Evolutionary conservation across 2,329 filamentous ascomycete species (phyloP).

Genomic region (Pseudogymnoascus sp.): DNA sequence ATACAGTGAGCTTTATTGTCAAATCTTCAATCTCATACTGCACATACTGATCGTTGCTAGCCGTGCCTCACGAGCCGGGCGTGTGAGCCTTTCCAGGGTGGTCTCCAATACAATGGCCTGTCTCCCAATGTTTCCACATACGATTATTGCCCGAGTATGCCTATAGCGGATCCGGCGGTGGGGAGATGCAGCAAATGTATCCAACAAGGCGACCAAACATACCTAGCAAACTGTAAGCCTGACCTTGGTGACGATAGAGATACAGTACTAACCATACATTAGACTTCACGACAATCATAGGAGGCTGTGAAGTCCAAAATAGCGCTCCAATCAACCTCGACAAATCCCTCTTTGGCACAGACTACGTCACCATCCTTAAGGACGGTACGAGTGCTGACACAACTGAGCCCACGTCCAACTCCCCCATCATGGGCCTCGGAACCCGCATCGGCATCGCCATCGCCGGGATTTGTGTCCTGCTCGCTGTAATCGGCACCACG

Average conservation of each 20-base stretch:
- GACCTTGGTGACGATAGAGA: not conserved
- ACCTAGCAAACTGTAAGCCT: conserved; percentile 5
- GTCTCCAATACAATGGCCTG: conserved; percentile 43
- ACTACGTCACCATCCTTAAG: not conserved
- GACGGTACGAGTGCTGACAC: not conserved
- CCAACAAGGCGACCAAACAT: conserved; percentile 31
- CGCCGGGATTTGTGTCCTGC: conserved; percentile 39
- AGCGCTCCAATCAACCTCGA: not conserved
- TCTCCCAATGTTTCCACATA: conserved; percentile 37
- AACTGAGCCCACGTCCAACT: conserved; percentile 8
- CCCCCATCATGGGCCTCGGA: conserved; percentile 41
- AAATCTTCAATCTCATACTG: not conserved
- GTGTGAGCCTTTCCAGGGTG: conserved; percentile 40
- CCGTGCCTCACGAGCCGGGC: conserved; percentile 35
- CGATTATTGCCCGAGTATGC: conserved; percentile 46
- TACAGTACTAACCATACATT: not conserved
- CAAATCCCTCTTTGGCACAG: not conserved
- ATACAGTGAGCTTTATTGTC: conserved; percentile 36
- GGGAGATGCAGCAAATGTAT: conserved; percentile 25
- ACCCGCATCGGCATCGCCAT: conserved; percentile 51
- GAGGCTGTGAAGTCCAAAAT: not conserved
- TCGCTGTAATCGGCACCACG: conserved; percentile 41
- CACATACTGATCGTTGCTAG: conserved; percentile 1
- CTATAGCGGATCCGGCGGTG: no score
- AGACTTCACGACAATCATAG: not conserved